Base-by-base conservation (phyloP, 768 basidiomycete genomes). In the Boletus vinaceobasis region DNA sequence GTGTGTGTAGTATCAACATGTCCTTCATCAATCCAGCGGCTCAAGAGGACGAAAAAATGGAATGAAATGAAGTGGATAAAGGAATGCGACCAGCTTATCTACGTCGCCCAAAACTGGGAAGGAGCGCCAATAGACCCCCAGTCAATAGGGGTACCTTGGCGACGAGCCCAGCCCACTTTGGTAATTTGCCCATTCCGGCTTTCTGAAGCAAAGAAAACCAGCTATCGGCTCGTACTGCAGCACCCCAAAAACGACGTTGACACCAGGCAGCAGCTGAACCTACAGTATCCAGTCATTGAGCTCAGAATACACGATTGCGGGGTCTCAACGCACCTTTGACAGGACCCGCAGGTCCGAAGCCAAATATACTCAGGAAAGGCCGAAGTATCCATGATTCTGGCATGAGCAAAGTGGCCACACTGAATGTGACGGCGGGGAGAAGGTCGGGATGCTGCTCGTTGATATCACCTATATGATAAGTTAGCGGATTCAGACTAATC, bases 191-290 rank as follows among this genome's bases (percentile, higher is more conserved):
- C 55, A 53, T 58, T 7, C 52, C 62, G 13, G 59, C 62, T 21
- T 51, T 46, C 36, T 61, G 62, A 7, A 64, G 53, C 15, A 9
- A 23, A 17, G 63, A 17, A 33, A 64, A 64, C 53, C 56, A 64
- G 27, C 56, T 55, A 3, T 45, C 45, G 3, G 59, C 0, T 21
- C 21, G 8, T 8, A 64, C 52, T 5, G 48, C 40, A 0, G 5
- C 54, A 0, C 62, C 56, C 46, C 43, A 61, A 19, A 64, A 45
- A 5, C 0, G 5, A 0, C 29, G 36, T 43, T 65, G 63, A 14
- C 53, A 3, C 51, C 42, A 53, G n/a, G 62, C 51, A 11, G 59
- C 62, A 26, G 17, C 23, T 4, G 56, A 64, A 40, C 56, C 62
- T 64, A 42, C 13, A 33, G 19, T 4, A 7, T 26, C n/a, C 2